Evolutionary conservation across 345 rosid species (phyloP).

Genomic region (Conringia planisiliqua): DNA sequence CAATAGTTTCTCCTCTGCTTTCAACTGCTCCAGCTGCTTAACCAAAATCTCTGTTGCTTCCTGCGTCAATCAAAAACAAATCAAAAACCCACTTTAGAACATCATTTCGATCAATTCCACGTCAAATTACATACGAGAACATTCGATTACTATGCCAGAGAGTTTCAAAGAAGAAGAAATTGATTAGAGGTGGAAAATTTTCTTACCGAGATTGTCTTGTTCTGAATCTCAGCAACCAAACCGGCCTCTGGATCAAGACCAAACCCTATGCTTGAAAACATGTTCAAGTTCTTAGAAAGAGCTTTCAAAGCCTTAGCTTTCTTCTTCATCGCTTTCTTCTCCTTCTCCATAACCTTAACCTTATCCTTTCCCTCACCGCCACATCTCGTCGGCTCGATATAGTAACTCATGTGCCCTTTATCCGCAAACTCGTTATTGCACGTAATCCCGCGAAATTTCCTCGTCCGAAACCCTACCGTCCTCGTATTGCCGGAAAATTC

Average conservation of each 20-base stretch:
- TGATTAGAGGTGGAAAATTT: neutral
- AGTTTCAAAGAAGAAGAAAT: no score
- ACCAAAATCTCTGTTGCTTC: constrained; percentile 55
- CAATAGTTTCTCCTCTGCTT: constrained; percentile 52
- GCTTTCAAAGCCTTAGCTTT: constrained; percentile 43
- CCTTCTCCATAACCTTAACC: constrained; percentile 30
- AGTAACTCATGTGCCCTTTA: constrained; percentile 41
- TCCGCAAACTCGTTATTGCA: constrained; percentile 36
- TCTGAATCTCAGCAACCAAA: constrained; percentile 38
- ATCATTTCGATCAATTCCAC: neutral
- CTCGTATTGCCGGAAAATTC: constrained; percentile 3
- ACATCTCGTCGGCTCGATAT: constrained; percentile 29
- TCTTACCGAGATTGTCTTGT: constrained; percentile 46
- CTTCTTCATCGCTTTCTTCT: constrained; percentile 43
- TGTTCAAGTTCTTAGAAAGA: constrained; percentile 43
- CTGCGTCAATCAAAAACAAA: constrained; percentile 32
- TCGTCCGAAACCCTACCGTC: neutral
- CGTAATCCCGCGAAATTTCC: constrained; percentile 3
- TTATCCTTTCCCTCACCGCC: constrained; percentile 24
- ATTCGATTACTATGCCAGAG: neutral
- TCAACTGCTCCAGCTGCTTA: constrained; percentile 50
- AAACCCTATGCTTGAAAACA: constrained; percentile 40
- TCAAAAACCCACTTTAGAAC: neutral
- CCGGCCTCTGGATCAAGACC: constrained; percentile 32
- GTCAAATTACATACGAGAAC: neutral